A percentile compares a stretch with the other conserved stretches of the same genome.
Conservation (phyloP, 257 asterid genomes). For the Echites panduratus region DNA sequence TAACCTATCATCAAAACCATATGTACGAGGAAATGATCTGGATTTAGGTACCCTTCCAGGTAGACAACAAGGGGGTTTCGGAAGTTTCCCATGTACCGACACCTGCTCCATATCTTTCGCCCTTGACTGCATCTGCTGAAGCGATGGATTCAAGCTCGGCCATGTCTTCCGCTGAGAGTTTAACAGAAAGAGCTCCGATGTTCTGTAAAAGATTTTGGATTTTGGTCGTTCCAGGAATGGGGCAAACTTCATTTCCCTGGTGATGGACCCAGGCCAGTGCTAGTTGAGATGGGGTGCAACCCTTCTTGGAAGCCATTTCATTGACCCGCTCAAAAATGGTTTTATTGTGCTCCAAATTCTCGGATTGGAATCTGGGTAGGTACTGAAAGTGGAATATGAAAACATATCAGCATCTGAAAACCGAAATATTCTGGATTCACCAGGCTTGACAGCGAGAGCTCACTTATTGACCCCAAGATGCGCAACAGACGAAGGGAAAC, state of each 20-base stretch:
- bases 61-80: background rate
- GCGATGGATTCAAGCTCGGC: conserved; percentile 24
- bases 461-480: no score
- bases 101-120: conserved; percentile 12
- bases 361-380: conserved; percentile 41
- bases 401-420: no score
- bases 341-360: no score
- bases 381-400: conserved; percentile 16
- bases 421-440: no score
- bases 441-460: no score
- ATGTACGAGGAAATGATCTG: background rate
- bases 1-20: no score
- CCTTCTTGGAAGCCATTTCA: no score
- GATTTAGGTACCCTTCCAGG: background rate
- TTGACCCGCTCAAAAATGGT: no score
- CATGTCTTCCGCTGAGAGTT: conserved; percentile 25
- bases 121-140: conserved; percentile 28
- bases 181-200: conserved; percentile 25
- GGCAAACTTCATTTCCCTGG: no score
- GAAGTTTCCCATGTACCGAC: background rate
- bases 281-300: no score
- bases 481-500: no score
- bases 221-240: conserved; percentile 29
- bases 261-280: no score
- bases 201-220: conserved; percentile 26